phyloP scores from a whole-genome alignment of 176 grass and related monocot genomes.

The Alloteropsis semialata region DNA sequence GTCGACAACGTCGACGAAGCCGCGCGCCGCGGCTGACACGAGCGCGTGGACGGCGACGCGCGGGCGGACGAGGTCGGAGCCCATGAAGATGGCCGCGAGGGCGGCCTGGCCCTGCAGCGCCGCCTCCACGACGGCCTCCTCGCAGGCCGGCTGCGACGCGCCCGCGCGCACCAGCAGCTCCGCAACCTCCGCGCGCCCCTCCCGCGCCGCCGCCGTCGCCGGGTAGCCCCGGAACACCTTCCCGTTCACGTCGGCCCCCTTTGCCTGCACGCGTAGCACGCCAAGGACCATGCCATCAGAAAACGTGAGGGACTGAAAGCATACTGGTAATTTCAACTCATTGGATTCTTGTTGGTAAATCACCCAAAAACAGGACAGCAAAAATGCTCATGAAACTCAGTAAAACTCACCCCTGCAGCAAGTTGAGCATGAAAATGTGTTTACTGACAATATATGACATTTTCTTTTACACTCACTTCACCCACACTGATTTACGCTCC shows the following conservation, averaged over 20 bases:
- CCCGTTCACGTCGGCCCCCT: constrained; percentile 88
- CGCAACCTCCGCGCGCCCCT: constrained; percentile 71
- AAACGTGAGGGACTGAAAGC: neutral
- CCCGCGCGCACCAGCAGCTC: constrained; percentile 72
- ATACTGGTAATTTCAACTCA: neutral
- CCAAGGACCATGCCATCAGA: neutral
- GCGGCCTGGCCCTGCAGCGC: constrained; percentile 60
- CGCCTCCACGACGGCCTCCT: constrained; percentile 95
- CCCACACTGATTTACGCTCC: neutral
- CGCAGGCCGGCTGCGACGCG: constrained; percentile 84
- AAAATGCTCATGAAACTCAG: neutral
- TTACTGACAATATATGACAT: no score
- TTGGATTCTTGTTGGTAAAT: neutral
- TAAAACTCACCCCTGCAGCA: no score
- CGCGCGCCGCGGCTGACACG: constrained; percentile 64
- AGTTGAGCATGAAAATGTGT: neutral
- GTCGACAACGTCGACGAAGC: constrained; percentile 80
- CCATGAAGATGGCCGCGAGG: constrained; percentile 74
- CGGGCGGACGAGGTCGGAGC: constrained; percentile 77
- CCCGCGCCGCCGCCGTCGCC: constrained; percentile 71
- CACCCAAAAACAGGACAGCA: neutral
- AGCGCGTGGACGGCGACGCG: constrained; percentile 74
- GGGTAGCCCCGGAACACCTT: constrained; percentile 79
- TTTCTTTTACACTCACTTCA: no score
- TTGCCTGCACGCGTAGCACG: constrained; percentile 44